Base-by-base conservation (phyloP, 108 stramenopile genomes). In the Stephanodiscus triporus region DNA sequence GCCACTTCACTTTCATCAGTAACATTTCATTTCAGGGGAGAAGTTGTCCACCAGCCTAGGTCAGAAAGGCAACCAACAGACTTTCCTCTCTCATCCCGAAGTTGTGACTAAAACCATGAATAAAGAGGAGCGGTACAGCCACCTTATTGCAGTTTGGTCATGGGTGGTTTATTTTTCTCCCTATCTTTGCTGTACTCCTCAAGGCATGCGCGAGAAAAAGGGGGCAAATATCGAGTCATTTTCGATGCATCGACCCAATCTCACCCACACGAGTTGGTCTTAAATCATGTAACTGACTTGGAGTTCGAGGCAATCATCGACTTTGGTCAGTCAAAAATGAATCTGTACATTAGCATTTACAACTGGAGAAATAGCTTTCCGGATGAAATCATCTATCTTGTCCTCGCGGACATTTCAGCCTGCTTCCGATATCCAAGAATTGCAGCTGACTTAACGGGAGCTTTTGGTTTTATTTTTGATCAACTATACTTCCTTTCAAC, bases 111-210 rank as follows among this genome's bases (percentile, higher is more conserved):
- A 59, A 24, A 45, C 69, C 23, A 70, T 70, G 69, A 59, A 59
- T 42, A 70, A 70, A 29, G 57, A 59, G 47, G 69, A 70, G 7
- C 45, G n/a, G n/a, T 16, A 70, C 37, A 70, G 69, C 26, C 69
- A 70, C 24, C 14, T 70, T 13, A 6, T 47, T 7, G 6, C 69
- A 59, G 0, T 70, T 13, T 0, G 23, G 1, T 10, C 9, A 2
- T 45, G 51, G 32, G 29, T 59, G 1, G 17, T 40, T 2, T 16
- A 30, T 14, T 70, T 70, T 23, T 58, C 69, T 6, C 20, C 53
- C 2, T 55, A 20, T 14, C 16, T 17, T 36, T 20, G 36, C 54
- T 54, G 55, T 13, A 51, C 51, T 9, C 51, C 53, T 16, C 67
- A 68, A 56, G 53, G 53, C 27, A 68, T 68, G 67, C 38, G 38